These are phyloP conservation scores for Pezicula rhizophila DNA, from an alignment of 2,329 filamentous ascomycete species.

Conservation along the genomic window DNA sequence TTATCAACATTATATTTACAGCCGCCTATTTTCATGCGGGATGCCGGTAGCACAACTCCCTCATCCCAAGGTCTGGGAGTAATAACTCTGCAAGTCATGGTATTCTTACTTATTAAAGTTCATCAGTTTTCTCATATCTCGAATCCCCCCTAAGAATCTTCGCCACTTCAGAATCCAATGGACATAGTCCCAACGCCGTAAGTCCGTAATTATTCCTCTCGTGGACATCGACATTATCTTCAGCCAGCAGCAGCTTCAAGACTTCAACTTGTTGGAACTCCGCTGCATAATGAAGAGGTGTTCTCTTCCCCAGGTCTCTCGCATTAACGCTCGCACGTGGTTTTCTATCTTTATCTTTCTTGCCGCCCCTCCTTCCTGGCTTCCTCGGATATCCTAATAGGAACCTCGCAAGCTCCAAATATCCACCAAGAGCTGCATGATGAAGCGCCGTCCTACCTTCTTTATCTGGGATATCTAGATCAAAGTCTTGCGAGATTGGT, in stretches of 20 bases:
- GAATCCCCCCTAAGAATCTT: neutral
- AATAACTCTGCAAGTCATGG: too few species aligned
- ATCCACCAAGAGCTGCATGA: slow-evolving; percentile 52
- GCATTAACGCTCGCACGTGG: neutral
- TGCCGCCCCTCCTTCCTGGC: neutral
- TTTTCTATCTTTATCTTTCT: neutral
- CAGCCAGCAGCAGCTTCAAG: slow-evolving; percentile 1
- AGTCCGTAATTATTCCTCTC: slow-evolving; percentile 2
- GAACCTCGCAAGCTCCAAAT: slow-evolving; percentile 2
- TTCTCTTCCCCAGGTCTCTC: neutral
- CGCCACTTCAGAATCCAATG: neutral
- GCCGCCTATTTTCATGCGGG: too few species aligned
- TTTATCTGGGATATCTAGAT: slow-evolving; percentile 81
- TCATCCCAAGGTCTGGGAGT: too few species aligned
- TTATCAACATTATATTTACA: too few species aligned
- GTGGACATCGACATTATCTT: slow-evolving; percentile 4
- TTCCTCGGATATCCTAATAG: slow-evolving; percentile 2
- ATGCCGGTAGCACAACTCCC: too few species aligned
- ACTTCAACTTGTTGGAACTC: slow-evolving; percentile 1
- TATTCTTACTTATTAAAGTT: neutral
- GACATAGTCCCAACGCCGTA: slow-evolving; percentile 1
- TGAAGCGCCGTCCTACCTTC: slow-evolving; percentile 91
- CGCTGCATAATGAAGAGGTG: slow-evolving; percentile 4
- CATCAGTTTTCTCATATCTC: slow-evolving; percentile 2
- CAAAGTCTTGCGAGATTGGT: slow-evolving; percentile 35